Evolutionary conservation across 176 grass and related monocot species (phyloP), one percentile per base, ranked within the genome.

Genomic region (Alopecurus myosuroides): DNA sequence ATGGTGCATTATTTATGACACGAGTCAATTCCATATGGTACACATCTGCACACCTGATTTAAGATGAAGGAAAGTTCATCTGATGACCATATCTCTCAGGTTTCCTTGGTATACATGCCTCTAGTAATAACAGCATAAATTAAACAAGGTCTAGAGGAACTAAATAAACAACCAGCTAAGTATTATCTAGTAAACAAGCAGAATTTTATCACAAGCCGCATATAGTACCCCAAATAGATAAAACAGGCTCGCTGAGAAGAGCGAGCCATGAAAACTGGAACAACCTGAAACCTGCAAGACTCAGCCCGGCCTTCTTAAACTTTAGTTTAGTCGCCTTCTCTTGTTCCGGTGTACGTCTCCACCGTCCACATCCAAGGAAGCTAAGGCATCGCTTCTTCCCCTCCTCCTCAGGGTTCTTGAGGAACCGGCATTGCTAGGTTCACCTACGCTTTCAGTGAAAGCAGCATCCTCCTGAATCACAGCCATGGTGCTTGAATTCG

Each of bases 401-500:
- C 93, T 91, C 75, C 93, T 98, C 77, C 91, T 94, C 62, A 92
- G 82, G 75, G 87, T 71, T 63, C 91, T 92, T 77, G 97, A 99
- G 36, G 97, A 96, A 17, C 97, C 93, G 37, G 80, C 97, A 86
- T 92, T 94, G 82, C 78, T 94, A 86, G 90, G 90, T 68, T 85
- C 85, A 11, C 73, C 77, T 18, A 77, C 41, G 4, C 82, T 85
- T 73, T 85, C 93, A 75, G 92, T 81, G 50, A 79, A 88, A 72
- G 89, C 84, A 73, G 81, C 87, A 53, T 96, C 97, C 67, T 90
- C 97, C 65, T 96, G 93, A 90, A 98, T 98, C n/a, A 94, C 88
- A 78, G 97, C 97, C 97, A 96, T 96, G 76, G 93, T 98, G 80
- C 97, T 98, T 31, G 97, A 98, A 81, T 90, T 92, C 81, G 97